A percentile compares a stretch with the other conserved stretches of the same genome.
Evolutionary conservation across 176 grass and related monocot species (phyloP).

Genomic region (Carex littledalei): DNA sequence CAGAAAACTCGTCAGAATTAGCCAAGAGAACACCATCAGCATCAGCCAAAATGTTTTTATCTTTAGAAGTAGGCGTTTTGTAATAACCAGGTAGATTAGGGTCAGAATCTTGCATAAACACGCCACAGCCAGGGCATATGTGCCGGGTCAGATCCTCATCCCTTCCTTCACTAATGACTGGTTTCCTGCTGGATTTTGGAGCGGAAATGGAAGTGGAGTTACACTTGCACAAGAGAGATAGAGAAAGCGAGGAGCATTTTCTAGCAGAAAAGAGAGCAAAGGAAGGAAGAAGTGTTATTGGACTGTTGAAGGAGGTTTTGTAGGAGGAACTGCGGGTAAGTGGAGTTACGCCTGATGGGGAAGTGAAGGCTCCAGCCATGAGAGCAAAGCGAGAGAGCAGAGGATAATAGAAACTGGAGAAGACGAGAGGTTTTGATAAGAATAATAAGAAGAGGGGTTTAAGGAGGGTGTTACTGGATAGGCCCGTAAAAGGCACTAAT

Average conservation of each 20-base stretch:
- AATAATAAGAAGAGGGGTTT: conserved; percentile 4
- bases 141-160: conserved; percentile 37
- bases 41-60: conserved; percentile 20
- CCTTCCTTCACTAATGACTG: conserved; percentile 36
- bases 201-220: background rate
- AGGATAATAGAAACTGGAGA: background rate
- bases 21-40: background rate
- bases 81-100: conserved; percentile 81
- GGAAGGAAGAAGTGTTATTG: background rate
- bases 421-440: background rate
- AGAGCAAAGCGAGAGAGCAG: background rate
- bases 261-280: conserved; percentile 9
- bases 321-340: conserved; percentile 3
- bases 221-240: conserved; percentile 15
- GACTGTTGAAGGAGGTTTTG: conserved; percentile 3
- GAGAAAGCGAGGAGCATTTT: conserved; percentile 5
- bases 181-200: background rate
- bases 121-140: conserved; percentile 69
- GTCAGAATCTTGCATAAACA: conserved; percentile 85
- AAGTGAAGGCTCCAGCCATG: conserved; percentile 26
- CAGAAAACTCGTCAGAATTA: conserved; percentile 29
- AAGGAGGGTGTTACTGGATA: background rate
- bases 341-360: background rate
- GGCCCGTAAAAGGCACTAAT: background rate
- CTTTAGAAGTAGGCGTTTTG: conserved; percentile 38